Evolutionary conservation across 352 stramenopile species (phyloP).

Genomic region (Globisporangium apiculatum): DNA sequence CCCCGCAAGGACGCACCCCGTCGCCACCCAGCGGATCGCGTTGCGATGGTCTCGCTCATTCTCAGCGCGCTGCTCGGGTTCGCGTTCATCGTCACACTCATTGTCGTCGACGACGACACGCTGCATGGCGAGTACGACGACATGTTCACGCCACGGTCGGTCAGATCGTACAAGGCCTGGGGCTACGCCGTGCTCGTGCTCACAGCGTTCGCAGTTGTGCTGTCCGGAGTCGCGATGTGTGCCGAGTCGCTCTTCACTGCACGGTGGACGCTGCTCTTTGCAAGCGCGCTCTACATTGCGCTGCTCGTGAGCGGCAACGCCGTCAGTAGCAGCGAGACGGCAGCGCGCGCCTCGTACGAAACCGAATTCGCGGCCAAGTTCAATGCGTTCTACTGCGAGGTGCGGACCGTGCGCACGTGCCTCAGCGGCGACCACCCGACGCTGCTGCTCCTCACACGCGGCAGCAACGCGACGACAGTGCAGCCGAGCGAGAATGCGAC

Average conservation of each 20-base stretch:
- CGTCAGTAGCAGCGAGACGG: neutral
- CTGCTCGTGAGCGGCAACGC: conserved; percentile 3
- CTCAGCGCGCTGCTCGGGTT: neutral
- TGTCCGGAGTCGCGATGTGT: neutral
- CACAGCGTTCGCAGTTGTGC: neutral
- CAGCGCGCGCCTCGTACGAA: neutral
- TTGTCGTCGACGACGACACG: neutral
- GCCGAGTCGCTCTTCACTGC: too few relatives aligned
- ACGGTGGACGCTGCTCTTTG: neutral
- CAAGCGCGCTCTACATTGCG: neutral
- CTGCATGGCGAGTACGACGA: conserved; percentile 1
- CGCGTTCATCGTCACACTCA: conserved; percentile 1
- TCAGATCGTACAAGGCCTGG: neutral
- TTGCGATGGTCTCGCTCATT: too few relatives aligned
- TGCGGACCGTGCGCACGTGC: conserved; percentile 1
- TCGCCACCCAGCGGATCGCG: too few relatives aligned
- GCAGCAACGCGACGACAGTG: neutral
- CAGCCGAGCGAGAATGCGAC: neutral
- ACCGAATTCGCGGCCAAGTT: conserved; percentile 8
- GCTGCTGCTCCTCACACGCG: neutral
- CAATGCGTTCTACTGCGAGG: conserved; percentile 8
- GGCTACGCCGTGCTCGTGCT: neutral
- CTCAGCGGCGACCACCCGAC: neutral
- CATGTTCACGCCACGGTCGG: neutral
- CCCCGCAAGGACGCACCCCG: too few relatives aligned